Evolutionary conservation across 2,329 filamentous ascomycete species (phyloP).

Genomic region (Ploettnerulaceae sp.): DNA sequence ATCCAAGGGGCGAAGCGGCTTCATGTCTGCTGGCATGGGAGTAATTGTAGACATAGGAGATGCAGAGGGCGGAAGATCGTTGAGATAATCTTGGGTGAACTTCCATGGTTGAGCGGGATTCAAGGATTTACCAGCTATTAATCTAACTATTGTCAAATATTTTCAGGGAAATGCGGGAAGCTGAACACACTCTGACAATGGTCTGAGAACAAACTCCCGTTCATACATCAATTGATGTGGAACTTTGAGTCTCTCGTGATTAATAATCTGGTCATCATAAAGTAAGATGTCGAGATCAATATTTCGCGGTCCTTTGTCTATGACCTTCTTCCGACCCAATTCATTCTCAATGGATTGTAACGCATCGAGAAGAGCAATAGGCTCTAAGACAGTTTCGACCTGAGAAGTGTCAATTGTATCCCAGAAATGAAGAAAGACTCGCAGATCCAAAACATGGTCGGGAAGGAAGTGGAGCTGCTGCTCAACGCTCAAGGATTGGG

Average conservation of each 20-base stretch:
- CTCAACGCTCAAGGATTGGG: neutral
- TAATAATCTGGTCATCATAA: slow-evolving; percentile 63
- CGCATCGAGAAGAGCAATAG: slow-evolving; percentile 69
- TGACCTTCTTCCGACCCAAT: slow-evolving; percentile 74
- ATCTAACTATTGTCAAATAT: slow-evolving; percentile 36
- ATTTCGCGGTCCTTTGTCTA: slow-evolving; percentile 91
- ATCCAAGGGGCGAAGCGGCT: slow-evolving; percentile 54
- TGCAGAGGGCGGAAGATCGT: slow-evolving; percentile 47
- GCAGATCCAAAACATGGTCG: neutral
- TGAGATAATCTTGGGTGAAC: slow-evolving; percentile 55
- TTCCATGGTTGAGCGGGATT: slow-evolving; percentile 54
- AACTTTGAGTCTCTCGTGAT: slow-evolving; percentile 70
- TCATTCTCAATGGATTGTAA: slow-evolving; percentile 79
- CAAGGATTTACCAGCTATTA: slow-evolving; percentile 51
- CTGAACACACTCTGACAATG: slow-evolving; percentile 65
- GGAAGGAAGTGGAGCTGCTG: too few species aligned
- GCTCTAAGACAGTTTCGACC: slow-evolving; percentile 75
- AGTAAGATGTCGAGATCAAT: slow-evolving; percentile 92
- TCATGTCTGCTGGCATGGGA: slow-evolving; percentile 45
- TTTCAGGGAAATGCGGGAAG: too few species aligned
- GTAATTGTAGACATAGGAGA: slow-evolving; percentile 55
- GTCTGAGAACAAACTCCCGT: slow-evolving; percentile 87
- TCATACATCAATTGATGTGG: slow-evolving; percentile 84
- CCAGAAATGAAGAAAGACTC: neutral
- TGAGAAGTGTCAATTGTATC: slow-evolving; percentile 36